phyloP scores from a whole-genome alignment of 139 green algal genomes.

The Haematococcus lacustris region DNA sequence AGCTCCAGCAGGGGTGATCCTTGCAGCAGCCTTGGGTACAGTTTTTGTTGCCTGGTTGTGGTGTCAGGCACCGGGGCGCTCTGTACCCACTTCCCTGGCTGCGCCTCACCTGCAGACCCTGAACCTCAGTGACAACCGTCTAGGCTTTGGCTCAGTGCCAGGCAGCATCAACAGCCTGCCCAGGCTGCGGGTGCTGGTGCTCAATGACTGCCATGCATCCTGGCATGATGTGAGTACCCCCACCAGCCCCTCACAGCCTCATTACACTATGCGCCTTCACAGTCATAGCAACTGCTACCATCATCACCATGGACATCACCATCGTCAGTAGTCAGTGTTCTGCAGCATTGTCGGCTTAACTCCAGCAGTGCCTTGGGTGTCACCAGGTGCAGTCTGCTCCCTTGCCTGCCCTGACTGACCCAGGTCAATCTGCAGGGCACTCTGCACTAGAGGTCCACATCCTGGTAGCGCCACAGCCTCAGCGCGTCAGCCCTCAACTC shows the following conservation, averaged over 20 bases:
- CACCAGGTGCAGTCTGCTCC: too few species aligned
- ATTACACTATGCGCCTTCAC: not conserved
- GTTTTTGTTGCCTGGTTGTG: not conserved
- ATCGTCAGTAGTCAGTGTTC: too few species aligned
- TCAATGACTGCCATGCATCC: conserved; percentile 55
- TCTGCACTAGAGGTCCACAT: too few species aligned
- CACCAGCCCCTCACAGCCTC: not conserved
- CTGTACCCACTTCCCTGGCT: not conserved
- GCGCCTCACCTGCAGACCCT: conserved; percentile 14
- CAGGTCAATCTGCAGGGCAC: too few species aligned
- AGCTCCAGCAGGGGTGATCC: not conserved
- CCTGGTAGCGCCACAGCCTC: too few species aligned
- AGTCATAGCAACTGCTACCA: not conserved
- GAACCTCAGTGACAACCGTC: conserved; percentile 51
- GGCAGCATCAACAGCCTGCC: not conserved
- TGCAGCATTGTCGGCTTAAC: too few species aligned
- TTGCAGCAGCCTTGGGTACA: not conserved
- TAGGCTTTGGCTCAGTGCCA: too few species aligned
- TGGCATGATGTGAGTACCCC: conserved; percentile 47
- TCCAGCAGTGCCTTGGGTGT: too few species aligned
- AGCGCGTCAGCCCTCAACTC: too few species aligned
- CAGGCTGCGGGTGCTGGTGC: conserved; percentile 49
- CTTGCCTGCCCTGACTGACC: too few species aligned
- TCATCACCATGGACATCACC: not conserved
- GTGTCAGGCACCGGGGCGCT: not conserved